Percentiles rank a stretch among this genome's conserved stretches.
Evolutionary conservation across 2,329 filamentous ascomycete species (phyloP).

Genomic region (Cordyceps javanica): DNA sequence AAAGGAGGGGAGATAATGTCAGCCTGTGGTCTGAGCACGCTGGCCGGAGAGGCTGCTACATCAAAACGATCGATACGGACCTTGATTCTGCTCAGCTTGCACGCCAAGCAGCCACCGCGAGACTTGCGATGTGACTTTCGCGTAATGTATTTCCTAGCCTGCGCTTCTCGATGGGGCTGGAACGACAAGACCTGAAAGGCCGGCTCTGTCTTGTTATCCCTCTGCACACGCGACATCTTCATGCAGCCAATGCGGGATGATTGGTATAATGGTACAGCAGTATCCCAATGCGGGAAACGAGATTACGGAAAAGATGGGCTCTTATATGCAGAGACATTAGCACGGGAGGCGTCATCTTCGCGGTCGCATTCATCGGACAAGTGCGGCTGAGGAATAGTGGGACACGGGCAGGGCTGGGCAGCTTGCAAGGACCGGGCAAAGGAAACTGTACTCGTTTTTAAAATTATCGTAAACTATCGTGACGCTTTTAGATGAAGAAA

Average conservation of each 20-base stretch:
- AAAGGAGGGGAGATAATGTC: not conserved
- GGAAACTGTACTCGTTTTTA: too few species aligned
- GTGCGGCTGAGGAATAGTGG: constrained; percentile 6
- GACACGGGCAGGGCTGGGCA: not conserved
- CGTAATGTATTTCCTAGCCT: constrained; percentile 15
- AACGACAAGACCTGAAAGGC: constrained; percentile 7
- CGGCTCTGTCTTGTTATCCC: not conserved
- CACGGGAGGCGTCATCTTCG: not conserved
- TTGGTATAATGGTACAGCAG: not conserved
- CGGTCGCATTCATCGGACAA: constrained; percentile 2
- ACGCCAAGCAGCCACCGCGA: constrained; percentile 16
- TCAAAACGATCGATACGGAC: constrained; percentile 8
- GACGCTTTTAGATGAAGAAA: too few species aligned
- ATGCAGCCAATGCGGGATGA: not conserved
- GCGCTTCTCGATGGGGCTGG: constrained; percentile 2
- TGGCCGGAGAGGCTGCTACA: not conserved
- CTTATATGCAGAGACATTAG: not conserved
- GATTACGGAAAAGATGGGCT: not conserved
- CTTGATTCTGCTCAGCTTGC: constrained; percentile 21
- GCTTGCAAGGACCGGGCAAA: too few species aligned
- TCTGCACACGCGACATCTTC: not conserved
- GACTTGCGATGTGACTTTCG: constrained; percentile 19
- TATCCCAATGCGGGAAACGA: not conserved
- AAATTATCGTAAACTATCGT: too few species aligned
- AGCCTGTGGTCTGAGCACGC: not conserved